Percentiles rank a stretch among this genome's conserved stretches.
Evolutionary conservation across 164 flowering plant genomes (phyloP).

Genomic region (Vitis rotundifolia): DNA sequence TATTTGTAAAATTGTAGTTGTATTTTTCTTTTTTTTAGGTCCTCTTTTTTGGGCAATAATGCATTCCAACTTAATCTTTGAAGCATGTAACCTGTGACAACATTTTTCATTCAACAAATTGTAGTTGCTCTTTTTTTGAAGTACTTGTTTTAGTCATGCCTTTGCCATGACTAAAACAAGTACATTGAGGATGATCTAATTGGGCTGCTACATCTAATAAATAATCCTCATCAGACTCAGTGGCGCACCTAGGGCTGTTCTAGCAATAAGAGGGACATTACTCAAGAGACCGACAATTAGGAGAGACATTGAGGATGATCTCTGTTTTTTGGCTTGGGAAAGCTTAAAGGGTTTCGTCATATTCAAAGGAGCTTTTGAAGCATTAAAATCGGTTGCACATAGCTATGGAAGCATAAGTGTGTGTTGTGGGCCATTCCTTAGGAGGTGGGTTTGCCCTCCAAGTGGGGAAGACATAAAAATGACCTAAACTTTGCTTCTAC

Average conservation of each 20-base stretch:
- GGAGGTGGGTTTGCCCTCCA: conserved; percentile 99
- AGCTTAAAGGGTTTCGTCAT: conserved; percentile 88
- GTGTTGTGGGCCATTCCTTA: conserved; percentile 85
- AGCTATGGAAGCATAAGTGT: conserved; percentile 73
- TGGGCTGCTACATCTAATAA: no score
- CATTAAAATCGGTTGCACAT: conserved; percentile 44
- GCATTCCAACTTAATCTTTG: neutral
- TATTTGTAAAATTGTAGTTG: neutral
- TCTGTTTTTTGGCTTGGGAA: conserved; percentile 93
- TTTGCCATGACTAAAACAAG: no score
- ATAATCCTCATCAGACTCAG: conserved; percentile 74
- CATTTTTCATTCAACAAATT: no score
- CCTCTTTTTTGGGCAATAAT: no score
- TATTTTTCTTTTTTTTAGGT: no score
- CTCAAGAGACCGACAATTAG: conserved; percentile 78
- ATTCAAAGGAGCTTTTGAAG: conserved; percentile 60
- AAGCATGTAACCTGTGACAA: no score
- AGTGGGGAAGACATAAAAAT: conserved; percentile 79
- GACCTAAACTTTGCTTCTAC: no score
- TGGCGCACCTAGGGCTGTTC: conserved; percentile 90
- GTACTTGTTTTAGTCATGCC: no score
- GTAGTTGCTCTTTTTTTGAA: no score
- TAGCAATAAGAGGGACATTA: conserved; percentile 85
- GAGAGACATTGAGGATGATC: conserved; percentile 88
- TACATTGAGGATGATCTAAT: no score